Base-by-base conservation (phyloP, 352 stramenopile species). In the Salisapilia sapeloensis region DNA sequence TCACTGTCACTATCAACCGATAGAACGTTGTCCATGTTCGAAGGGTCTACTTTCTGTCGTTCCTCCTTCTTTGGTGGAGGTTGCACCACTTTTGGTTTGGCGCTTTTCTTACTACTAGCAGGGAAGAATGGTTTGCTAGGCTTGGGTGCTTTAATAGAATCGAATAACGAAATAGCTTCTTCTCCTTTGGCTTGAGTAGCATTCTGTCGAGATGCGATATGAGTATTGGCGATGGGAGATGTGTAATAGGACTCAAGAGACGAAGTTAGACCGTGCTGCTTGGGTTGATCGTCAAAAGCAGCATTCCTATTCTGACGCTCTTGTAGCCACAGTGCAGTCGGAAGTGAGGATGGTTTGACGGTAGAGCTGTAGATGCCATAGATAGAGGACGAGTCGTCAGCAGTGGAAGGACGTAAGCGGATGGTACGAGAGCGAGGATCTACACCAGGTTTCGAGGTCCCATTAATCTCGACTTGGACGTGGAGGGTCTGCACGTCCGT, bases 1-100 rank as follows among this genome's bases (percentile, higher is more conserved):
- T 74, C 60, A 10, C 74, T 56, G 33, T 81, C 67, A 32, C 69
- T 84, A 35, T 84, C 66, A 4, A 85, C 50, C 2, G 60, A 67
- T 6, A 81, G 49, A 23, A 80, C 60, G 16, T 83, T 85, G 34
- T 50, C 76, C 65, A 80, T 81, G 3, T 42, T 43, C 10, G 43
- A 36, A 12, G 48, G 40, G 24, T 54, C 47, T 22, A 74, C 37
- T 19, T 50, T 61, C 35, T 62, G 76, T 6, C 43, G 44, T 29
- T 53, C 46, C 0, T 36, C 40, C 38, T 65, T 56, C 19, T 30
- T 38, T 18, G 18, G 16, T 1, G 24, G n/a, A 33, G 14, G 29
- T 20, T 12, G 5, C 10, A 24, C 16, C 4, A 29, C 15, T 9
- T 24, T 33, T 22, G 46, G n/a, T 8, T 17, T 8, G 2, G 30